Base-by-base conservation (phyloP, 768 basidiomycete genomes). In the Plicaturopsis crispa region DNA sequence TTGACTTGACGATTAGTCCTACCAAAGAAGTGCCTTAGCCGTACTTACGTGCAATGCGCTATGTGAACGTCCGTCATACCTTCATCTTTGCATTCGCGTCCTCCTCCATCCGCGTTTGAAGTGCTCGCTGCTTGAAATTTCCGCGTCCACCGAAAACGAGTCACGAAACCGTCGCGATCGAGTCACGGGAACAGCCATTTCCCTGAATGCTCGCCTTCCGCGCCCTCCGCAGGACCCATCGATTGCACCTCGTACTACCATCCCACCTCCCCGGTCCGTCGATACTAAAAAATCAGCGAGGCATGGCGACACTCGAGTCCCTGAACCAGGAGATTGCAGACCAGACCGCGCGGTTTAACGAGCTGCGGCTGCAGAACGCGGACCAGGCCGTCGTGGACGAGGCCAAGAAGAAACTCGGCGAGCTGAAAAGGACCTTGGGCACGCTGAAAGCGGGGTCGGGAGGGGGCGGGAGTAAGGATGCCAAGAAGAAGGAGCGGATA, bases 401-500 rank as follows among this genome's bases (percentile, higher is more conserved):
- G 24, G 73, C 73, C 12, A 80, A 73, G 63, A 81, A 80, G 63
- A 76, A 66, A 42, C 67, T 89, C 12, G 74, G 76, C 0, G 83
- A 87, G 20, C 60, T 88, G 40, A 81, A 84, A 66, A 75, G 70
- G 48, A 52, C 65, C 11, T 53, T 78, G 30, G 74, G 66, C 1
- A 53, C 69, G 41, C 58, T 70, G 21, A 65, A 60, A 26, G 52
- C 59, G 28, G 58, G 62, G 28, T 61, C 66, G 35, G 66, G 65
- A 36, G 63, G 57, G 33, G 71, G 66, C 31, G 63, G 57, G 33
- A 71, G 66, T 31, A 69, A 62, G 6, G 68, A 60, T 12, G 68
- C 55, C 35, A 78, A 78, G 65, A 84, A 83, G 65, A 78, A 72
- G 49, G 83, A 75, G 36, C 65, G 75, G 33, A 53, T 97, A 45